Evolutionary conservation across 345 rosid genomes (phyloP).

Genomic region (Syzygium jambos): DNA sequence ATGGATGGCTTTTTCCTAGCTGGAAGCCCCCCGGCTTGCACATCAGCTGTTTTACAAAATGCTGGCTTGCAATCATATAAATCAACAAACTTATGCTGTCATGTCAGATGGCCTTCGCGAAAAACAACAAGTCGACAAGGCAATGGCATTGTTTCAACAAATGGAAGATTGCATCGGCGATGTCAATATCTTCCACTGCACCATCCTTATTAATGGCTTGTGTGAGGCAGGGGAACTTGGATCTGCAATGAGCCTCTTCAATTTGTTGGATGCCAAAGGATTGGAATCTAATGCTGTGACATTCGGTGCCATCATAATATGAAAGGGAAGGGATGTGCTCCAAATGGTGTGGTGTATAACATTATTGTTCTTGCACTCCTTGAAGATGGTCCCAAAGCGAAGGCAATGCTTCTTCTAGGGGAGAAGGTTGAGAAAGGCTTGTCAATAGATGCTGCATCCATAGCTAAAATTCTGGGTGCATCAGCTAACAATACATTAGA

Average conservation of each 20-base stretch:
- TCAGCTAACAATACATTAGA: too few relatives aligned
- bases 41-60: background rate
- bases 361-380: background rate
- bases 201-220: background rate
- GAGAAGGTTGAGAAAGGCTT: background rate
- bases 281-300: background rate
- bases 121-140: background rate
- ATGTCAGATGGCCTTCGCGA: constrained; percentile 9
- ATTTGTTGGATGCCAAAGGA: background rate
- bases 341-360: rapidly evolving
- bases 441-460: background rate
- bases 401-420: background rate
- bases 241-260: background rate
- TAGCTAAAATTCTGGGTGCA: too few relatives aligned
- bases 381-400: background rate
- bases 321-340: background rate
- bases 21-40: background rate
- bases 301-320: background rate
- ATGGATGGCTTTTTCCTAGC: background rate
- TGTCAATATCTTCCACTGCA: background rate
- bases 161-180: background rate
- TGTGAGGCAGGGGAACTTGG: background rate
- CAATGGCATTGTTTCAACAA: background rate
- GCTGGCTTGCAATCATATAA: background rate
- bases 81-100: background rate